Conservation (phyloP, 163 green algal species). For the Picocystis sp. region DNA sequence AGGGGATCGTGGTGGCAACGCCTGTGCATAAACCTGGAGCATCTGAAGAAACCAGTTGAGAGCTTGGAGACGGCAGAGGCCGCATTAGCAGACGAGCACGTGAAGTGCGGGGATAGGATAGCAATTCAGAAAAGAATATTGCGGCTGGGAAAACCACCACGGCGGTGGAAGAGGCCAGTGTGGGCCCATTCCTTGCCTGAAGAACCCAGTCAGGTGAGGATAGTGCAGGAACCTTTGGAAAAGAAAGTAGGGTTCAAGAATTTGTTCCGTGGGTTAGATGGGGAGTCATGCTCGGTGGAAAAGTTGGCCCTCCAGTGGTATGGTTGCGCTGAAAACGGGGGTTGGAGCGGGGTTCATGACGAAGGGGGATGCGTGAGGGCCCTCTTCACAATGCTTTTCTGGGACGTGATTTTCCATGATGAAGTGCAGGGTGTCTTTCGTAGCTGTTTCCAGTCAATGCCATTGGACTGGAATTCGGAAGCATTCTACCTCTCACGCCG, state of each 20-base stretch:
- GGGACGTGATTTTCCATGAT: slow-evolving; percentile 57
- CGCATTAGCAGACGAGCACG: slow-evolving; percentile 49
- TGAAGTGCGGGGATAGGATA: slow-evolving; percentile 51
- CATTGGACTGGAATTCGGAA: slow-evolving; percentile 64
- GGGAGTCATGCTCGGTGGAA: slow-evolving; percentile 50
- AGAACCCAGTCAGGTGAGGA: slow-evolving; percentile 36
- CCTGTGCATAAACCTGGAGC: slow-evolving; percentile 58
- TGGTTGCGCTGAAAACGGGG: slow-evolving; percentile 33
- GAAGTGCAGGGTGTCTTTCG: slow-evolving; percentile 49
- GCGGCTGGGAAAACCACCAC: slow-evolving; percentile 57
- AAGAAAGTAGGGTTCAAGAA: slow-evolving; percentile 18
- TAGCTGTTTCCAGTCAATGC: slow-evolving; percentile 31
- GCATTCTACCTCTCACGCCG: slow-evolving; percentile 50
- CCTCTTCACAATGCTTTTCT: slow-evolving; percentile 76
- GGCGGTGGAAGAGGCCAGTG: slow-evolving; percentile 44
- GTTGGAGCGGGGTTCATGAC: slow-evolving; percentile 52
- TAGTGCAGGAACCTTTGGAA: slow-evolving; percentile 22
- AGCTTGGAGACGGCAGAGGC: slow-evolving; percentile 39
- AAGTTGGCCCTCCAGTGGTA: slow-evolving; percentile 75
- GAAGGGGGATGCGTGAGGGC: slow-evolving; percentile 70
- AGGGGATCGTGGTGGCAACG: slow-evolving; percentile 60
- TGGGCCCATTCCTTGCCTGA: slow-evolving; percentile 30
- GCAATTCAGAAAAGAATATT: slow-evolving; percentile 56
- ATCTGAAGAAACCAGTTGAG: slow-evolving; percentile 36
- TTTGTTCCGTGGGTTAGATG: slow-evolving; percentile 33